Conservation (phyloP, 441 rosid genomes). For the Populus hybrid region DNA sequence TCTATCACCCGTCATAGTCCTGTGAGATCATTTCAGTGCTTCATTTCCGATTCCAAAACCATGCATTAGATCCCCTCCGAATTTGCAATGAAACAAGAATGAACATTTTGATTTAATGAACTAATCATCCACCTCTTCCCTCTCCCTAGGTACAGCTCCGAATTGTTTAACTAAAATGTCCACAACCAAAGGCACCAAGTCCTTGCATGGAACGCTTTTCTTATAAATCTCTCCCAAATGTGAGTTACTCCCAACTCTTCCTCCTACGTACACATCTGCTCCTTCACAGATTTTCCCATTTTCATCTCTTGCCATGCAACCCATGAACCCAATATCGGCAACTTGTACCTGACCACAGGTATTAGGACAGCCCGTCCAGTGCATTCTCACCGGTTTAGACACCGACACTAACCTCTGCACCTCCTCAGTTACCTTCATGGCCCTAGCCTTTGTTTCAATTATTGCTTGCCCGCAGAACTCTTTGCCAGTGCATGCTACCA, state of each 20-base stretch:
- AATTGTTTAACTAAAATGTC: slow-evolving; percentile 69
- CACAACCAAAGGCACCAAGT: slow-evolving; percentile 74
- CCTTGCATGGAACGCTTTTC: slow-evolving; percentile 74
- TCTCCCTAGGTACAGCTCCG: slow-evolving; percentile 81
- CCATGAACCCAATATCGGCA: slow-evolving; percentile 97
- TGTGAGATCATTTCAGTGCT: neutral
- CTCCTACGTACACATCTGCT: slow-evolving; percentile 80
- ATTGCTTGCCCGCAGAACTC: slow-evolving; percentile 94
- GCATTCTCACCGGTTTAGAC: slow-evolving; percentile 68
- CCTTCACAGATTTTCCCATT: slow-evolving; percentile 73
- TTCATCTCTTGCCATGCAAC: slow-evolving; percentile 84
- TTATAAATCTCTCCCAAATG: slow-evolving; percentile 73
- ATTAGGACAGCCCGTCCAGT: slow-evolving; percentile 99
- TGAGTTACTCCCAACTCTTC: slow-evolving; percentile 81
- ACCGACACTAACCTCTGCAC: slow-evolving; percentile 72
- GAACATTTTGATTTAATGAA: no score
- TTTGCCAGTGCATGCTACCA: slow-evolving; percentile 92
- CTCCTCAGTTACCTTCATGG: slow-evolving; percentile 83
- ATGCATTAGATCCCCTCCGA: neutral
- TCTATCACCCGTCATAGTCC: neutral
- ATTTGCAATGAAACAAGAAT: neutral
- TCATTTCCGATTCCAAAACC: no score
- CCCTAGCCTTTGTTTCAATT: slow-evolving; percentile 88
- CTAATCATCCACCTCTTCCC: slow-evolving; percentile 83
- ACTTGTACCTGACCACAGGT: slow-evolving; percentile 92